phyloP scores from a whole-genome alignment of 2,329 filamentous ascomycete species.

The Nemania sp. region DNA sequence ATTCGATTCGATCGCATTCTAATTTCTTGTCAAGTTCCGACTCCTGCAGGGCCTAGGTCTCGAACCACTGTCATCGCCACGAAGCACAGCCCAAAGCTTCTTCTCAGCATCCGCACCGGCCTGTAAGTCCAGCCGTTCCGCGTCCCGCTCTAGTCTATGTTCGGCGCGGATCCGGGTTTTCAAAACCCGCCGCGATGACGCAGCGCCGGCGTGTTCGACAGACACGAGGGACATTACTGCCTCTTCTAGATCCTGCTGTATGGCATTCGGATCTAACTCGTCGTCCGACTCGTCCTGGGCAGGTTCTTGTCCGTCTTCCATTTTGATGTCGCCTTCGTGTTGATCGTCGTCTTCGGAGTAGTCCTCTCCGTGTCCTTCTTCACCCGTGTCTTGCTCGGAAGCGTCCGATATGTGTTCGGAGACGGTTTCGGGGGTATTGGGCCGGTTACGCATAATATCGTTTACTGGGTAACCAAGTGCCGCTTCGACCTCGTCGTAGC shows the following conservation, averaged over 20 bases:
- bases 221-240: constrained; percentile 32
- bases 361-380: constrained; percentile 6
- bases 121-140: constrained; percentile 30
- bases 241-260: constrained; percentile 36
- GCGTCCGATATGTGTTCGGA: constrained; percentile 9
- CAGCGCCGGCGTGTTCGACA: constrained; percentile 13
- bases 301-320: constrained; percentile 26
- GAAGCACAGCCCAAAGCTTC: constrained; percentile 34
- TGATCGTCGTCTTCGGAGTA: not conserved
- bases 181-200: constrained; percentile 24
- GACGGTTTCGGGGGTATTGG: constrained; percentile 1
- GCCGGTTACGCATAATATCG: not conserved
- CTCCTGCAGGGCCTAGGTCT: not conserved
- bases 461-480: constrained; percentile 39
- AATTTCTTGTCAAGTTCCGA: too few species aligned
- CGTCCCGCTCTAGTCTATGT: constrained; percentile 35
- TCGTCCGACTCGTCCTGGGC: constrained; percentile 37
- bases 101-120: constrained; percentile 33
- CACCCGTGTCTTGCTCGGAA: constrained; percentile 17
- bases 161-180: constrained; percentile 33
- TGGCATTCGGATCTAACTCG: constrained; percentile 14
- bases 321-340: constrained; percentile 7
- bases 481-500: constrained; percentile 51
- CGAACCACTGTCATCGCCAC: constrained; percentile 6
- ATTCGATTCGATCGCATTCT: too few species aligned